Conservation (phyloP, 495 filamentous ascomycete species). For the Penicilliopsis zonata region DNA sequence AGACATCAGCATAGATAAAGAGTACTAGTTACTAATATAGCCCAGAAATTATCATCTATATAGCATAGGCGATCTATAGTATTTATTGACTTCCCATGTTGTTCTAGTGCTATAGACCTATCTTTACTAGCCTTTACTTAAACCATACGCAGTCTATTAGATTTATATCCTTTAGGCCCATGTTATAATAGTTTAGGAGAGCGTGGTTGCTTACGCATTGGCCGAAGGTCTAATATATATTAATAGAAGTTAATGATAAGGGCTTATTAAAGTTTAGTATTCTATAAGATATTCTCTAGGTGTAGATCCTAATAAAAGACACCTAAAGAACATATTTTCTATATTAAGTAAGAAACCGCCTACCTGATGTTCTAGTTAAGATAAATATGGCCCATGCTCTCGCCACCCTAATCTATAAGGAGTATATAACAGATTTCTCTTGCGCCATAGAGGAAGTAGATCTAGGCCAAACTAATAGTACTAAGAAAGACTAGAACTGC, state of each 20-base stretch:
- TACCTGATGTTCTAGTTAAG: constrained; percentile 1
- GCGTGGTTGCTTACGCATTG: constrained; percentile 2
- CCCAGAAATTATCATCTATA: background rate
- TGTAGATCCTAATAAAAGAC: constrained; percentile 13
- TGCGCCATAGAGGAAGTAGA: constrained; percentile 25
- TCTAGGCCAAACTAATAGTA: constrained; percentile 24
- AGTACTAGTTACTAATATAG: too few relatives aligned
- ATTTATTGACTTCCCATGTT: constrained; percentile 1
- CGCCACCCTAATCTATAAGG: constrained; percentile 34
- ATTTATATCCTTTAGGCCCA: constrained; percentile 1
- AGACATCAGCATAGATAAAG: background rate
- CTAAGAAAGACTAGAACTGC: constrained; percentile 32
- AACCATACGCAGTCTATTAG: constrained; percentile 1
- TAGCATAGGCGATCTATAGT: background rate
- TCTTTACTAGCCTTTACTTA: background rate
- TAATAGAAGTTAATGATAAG: too few relatives aligned
- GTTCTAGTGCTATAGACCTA: background rate
- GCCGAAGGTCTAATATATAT: constrained; percentile 6
- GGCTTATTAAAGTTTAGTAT: constrained; percentile 15
- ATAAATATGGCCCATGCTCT: constrained; percentile 4
- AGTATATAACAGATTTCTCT: constrained; percentile 34
- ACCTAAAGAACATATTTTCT: constrained; percentile 9
- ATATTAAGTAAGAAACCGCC: constrained; percentile 8
- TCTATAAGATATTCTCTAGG: constrained; percentile 18
- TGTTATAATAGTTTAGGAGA: constrained; percentile 1